Evolutionary conservation across 2,329 filamentous ascomycete species (phyloP).

Genomic region (Whalleya microplaca): DNA sequence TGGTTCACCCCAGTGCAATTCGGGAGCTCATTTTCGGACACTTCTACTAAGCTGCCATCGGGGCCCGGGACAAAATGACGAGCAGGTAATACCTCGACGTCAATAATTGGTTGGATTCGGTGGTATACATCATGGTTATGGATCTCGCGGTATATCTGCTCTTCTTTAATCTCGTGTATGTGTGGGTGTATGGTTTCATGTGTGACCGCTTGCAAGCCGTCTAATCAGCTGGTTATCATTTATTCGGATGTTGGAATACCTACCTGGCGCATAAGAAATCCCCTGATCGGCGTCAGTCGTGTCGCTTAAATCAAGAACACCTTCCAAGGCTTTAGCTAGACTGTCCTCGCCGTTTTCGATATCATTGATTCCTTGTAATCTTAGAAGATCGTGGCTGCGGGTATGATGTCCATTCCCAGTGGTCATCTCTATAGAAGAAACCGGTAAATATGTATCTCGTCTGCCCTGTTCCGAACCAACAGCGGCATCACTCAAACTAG

Average conservation of each 20-base stretch:
- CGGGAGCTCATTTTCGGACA: constrained; percentile 25
- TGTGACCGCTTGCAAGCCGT: constrained; percentile 31
- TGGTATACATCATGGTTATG: constrained; percentile 40
- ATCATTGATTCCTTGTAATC: neutral
- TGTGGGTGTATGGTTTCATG: constrained; percentile 37
- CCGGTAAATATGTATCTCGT: neutral
- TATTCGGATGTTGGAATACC: constrained; percentile 7
- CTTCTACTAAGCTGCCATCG: constrained; percentile 22
- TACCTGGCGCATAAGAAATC: constrained; percentile 21
- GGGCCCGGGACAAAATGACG: constrained; percentile 35
- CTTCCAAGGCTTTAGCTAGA: neutral
- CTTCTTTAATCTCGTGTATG: constrained; percentile 34
- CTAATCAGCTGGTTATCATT: neutral
- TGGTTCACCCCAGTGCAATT: constrained; percentile 18
- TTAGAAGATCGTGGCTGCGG: neutral
- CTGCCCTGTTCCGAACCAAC: neutral
- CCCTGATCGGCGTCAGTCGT: constrained; percentile 12
- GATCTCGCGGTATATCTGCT: constrained; percentile 39
- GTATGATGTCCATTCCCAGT: neutral
- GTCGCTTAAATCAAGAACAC: neutral
- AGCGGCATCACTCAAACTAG: neutral
- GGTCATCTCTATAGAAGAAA: neutral
- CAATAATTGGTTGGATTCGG: constrained; percentile 38
- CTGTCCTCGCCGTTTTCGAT: neutral
- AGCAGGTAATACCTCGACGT: constrained; percentile 38